Evolutionary conservation across 1,284 basidiomycete genomes (phyloP).

Genomic region (Puccinia triticina): DNA sequence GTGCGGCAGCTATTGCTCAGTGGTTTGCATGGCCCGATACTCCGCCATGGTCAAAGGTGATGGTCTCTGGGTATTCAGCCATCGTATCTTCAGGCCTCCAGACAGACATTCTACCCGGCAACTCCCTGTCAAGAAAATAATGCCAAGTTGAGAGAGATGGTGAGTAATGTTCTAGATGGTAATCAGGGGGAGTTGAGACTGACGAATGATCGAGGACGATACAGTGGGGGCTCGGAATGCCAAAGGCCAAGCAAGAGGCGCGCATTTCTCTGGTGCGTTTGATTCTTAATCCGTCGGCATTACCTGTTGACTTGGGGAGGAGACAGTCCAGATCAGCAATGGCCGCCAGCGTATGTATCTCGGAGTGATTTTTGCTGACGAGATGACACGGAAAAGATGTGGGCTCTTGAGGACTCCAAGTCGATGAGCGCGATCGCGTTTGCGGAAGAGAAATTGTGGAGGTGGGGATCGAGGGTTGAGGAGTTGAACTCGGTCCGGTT

Average conservation of each 20-base stretch:
- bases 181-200: constrained; percentile 6
- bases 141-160: too few relatives aligned
- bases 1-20: constrained; percentile 35
- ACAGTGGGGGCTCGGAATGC: constrained; percentile 33
- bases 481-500: too few relatives aligned
- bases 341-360: neutral
- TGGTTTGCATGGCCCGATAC: constrained; percentile 47
- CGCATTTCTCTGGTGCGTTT: constrained; percentile 42
- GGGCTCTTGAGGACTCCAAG: constrained; percentile 12
- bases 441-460: neutral
- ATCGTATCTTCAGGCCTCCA: constrained; percentile 48
- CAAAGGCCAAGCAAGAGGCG: constrained; percentile 42
- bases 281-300: constrained; percentile 44
- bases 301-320: constrained; percentile 24
- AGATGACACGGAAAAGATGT: constrained; percentile 48
- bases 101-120: constrained; percentile 47
- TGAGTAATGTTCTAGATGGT: too few relatives aligned
- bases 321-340: neutral
- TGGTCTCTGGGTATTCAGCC: constrained; percentile 35
- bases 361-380: constrained; percentile 32
- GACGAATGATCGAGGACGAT: constrained; percentile 48
- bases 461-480: neutral
- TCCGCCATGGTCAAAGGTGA: constrained; percentile 49
- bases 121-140: neutral
- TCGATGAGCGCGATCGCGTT: neutral